Percentiles rank a stretch among this genome's conserved stretches.
These are phyloP conservation scores for Erodium moschatum DNA, from an alignment of 441 rosid genomes.

Conservation along the genomic window DNA sequence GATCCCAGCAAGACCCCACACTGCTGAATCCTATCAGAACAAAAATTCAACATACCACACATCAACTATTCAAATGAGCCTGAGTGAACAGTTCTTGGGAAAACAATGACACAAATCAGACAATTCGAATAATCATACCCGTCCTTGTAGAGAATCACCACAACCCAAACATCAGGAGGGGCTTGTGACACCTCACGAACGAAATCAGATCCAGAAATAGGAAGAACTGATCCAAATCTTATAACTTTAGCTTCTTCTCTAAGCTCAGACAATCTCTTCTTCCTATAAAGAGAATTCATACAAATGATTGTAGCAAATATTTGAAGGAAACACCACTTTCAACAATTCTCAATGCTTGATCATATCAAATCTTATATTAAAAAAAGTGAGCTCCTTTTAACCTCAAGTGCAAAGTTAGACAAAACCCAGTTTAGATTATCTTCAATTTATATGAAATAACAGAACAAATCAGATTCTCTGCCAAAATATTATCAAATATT, in stretches of 20 bases:
- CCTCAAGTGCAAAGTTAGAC: not conserved
- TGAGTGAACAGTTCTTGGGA: not conserved
- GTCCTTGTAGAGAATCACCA: slow-evolving; percentile 82
- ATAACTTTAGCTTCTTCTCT: slow-evolving; percentile 55
- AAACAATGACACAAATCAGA: not conserved
- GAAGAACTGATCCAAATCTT: slow-evolving; percentile 69
- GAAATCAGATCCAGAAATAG: slow-evolving; percentile 82
- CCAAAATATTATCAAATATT: not conserved
- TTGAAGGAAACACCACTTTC: not conserved
- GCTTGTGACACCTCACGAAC: slow-evolving; percentile 89
- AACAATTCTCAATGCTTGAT: not conserved
- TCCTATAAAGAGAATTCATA: slow-evolving; percentile 38
- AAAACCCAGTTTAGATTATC: not conserved
- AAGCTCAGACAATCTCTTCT: slow-evolving; percentile 82
- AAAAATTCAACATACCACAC: not conserved
- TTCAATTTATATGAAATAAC: not conserved
- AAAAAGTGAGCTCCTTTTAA: not conserved
- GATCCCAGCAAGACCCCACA: slow-evolving; percentile 67
- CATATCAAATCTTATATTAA: not conserved
- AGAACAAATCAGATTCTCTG: not conserved
- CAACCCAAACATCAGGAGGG: slow-evolving; percentile 88
- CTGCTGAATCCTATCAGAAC: slow-evolving; percentile 43
- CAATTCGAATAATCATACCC: slow-evolving; percentile 37
- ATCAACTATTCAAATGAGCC: slow-evolving; percentile 9
- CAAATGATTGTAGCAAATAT: not conserved